Conservation (phyloP, 257 asterid genomes). For the Ilex asprella region DNA sequence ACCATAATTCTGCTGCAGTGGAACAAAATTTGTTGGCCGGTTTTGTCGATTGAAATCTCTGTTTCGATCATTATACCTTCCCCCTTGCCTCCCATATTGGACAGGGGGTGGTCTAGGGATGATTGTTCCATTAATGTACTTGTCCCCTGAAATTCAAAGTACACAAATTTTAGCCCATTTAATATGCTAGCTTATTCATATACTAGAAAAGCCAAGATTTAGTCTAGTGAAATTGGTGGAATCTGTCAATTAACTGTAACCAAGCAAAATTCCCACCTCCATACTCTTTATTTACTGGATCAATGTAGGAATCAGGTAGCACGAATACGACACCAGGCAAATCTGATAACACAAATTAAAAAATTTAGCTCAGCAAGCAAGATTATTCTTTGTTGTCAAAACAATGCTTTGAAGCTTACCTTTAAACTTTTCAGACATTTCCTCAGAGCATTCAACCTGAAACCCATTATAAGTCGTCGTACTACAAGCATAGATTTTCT, state of each 20-base stretch:
- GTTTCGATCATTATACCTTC: neutral
- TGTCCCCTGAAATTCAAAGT: conserved; percentile 57
- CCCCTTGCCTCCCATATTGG: conserved; percentile 37
- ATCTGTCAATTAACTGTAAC: too few relatives aligned
- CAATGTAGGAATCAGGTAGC: conserved; percentile 91
- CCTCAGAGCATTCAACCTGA: conserved; percentile 84
- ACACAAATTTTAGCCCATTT: conserved; percentile 1
- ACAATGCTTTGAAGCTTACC: conserved; percentile 26
- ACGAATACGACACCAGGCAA: conserved; percentile 76
- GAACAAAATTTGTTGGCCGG: neutral
- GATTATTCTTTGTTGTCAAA: conserved; percentile 4
- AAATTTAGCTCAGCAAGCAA: conserved; percentile 11
- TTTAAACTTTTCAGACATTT: conserved; percentile 71
- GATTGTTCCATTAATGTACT: conserved; percentile 80
- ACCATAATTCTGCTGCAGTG: conserved; percentile 28
- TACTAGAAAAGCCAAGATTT: neutral
- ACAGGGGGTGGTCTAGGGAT: conserved; percentile 85
- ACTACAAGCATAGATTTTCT: conserved; percentile 82
- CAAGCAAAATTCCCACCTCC: conserved; percentile 57
- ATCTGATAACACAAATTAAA: conserved; percentile 30
- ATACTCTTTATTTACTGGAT: conserved; percentile 84
- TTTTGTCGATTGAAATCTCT: neutral
- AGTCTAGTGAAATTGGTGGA: too few relatives aligned
- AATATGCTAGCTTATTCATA: neutral
- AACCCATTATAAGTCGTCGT: conserved; percentile 85